Percentiles rank a stretch among this genome's conserved stretches.
Conservation (phyloP, 1,284 basidiomycete species). For the Ganoderma sinense region DNA sequence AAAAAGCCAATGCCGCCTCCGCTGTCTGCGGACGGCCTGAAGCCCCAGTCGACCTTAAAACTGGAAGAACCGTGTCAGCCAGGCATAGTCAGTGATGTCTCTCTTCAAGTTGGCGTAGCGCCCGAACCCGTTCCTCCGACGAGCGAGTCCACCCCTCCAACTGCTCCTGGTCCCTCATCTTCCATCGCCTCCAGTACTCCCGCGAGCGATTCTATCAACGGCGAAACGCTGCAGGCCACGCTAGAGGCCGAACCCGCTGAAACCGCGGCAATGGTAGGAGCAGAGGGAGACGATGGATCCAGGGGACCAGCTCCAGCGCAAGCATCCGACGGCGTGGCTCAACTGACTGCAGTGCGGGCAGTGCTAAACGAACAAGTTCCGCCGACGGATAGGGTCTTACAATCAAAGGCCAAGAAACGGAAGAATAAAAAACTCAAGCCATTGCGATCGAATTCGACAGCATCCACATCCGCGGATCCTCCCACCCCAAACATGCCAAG, state of each 20-base stretch:
- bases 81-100: background rate
- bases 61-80: background rate
- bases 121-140: background rate
- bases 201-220: background rate
- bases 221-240: background rate
- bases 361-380: no score
- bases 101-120: background rate
- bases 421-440: no score
- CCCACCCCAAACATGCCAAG: no score
- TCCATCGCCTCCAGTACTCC: background rate
- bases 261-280: background rate
- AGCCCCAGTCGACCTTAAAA: background rate
- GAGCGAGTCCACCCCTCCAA: background rate
- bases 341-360: background rate
- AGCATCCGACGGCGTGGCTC: background rate
- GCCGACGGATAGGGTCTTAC: no score
- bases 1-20: background rate
- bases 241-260: background rate
- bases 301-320: background rate
- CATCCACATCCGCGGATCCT: no score
- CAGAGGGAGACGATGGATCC: background rate
- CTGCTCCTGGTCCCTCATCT: background rate
- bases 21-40: no score
- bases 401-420: no score
- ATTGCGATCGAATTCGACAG: no score